Conservation (phyloP, 2,329 filamentous ascomycete species). For the Colletotrichum sp. region DNA sequence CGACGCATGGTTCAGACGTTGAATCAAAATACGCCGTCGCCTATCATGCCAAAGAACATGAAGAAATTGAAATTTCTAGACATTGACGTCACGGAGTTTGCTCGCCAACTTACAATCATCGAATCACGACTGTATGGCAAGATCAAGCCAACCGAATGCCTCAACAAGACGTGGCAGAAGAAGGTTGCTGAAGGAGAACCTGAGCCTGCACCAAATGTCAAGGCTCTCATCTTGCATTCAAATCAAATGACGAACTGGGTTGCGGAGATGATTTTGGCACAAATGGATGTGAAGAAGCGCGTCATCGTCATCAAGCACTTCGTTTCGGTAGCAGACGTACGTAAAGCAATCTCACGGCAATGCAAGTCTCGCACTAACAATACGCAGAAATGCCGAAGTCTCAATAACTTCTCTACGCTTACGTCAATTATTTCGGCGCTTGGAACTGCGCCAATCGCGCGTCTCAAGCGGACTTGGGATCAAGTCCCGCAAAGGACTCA, state of each 20-base stretch:
- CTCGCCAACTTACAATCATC: slow-evolving; percentile 96
- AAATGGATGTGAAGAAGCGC: slow-evolving; percentile 92
- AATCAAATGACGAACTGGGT: slow-evolving; percentile 99
- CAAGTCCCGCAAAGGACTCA: slow-evolving; percentile 88
- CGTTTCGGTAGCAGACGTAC: slow-evolving; percentile 91
- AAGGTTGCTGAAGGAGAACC: slow-evolving; percentile 82
- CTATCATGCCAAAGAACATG: slow-evolving; percentile 98
- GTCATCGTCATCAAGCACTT: slow-evolving; percentile 99
- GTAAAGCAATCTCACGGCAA: slow-evolving; percentile 36
- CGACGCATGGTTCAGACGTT: slow-evolving; percentile 88
- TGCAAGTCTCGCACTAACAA: slow-evolving; percentile 25
- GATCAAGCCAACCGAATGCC: slow-evolving; percentile 92
- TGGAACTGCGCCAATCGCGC: slow-evolving; percentile 92
- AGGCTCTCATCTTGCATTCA: slow-evolving; percentile 94
- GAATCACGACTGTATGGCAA: slow-evolving; percentile 94
- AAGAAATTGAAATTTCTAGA: slow-evolving; percentile 99
- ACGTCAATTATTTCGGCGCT: slow-evolving; percentile 98
- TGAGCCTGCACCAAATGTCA: slow-evolving; percentile 91
- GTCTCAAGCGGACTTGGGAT: slow-evolving; percentile 91
- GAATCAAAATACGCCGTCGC: slow-evolving; percentile 80
- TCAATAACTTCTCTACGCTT: slow-evolving; percentile 97
- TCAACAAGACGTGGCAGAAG: slow-evolving; percentile 99
- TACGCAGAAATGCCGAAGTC: slow-evolving; percentile 81
- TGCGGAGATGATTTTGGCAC: slow-evolving; percentile 96
- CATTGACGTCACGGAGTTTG: slow-evolving; percentile 94